These are phyloP conservation scores for Bidens hawaiensis DNA, from an alignment of 140 eudicot genomes.

Conservation along the genomic window DNA sequence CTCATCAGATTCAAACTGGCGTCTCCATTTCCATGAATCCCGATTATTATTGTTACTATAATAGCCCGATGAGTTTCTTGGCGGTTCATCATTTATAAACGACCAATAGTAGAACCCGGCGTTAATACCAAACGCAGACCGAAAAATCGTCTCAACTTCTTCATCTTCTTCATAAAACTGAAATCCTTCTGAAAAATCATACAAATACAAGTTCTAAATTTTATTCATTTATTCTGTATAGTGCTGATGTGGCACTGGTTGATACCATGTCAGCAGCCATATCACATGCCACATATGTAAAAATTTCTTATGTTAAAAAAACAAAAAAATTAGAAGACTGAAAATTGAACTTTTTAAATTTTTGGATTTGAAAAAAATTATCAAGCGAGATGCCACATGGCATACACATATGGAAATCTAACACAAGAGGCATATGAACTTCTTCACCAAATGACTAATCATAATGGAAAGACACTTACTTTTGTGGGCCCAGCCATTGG, in stretches of 20 bases:
- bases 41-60: constrained; percentile 21
- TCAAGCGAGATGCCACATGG: background rate
- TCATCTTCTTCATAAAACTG: constrained; percentile 58
- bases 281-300: too few species aligned
- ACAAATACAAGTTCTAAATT: background rate
- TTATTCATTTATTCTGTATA: too few species aligned
- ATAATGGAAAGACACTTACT: constrained; percentile 35
- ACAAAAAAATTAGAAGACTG: background rate
- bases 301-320: too few species aligned
- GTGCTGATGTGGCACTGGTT: background rate
- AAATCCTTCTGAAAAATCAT: constrained; percentile 22
- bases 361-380: background rate
- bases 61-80: constrained; percentile 48
- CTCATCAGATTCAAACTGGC: constrained; percentile 33
- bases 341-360: background rate
- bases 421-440: constrained; percentile 1
- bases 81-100: constrained; percentile 55
- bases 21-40: constrained; percentile 41
- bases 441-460: background rate
- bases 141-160: constrained; percentile 64
- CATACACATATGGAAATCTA: background rate
- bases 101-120: constrained; percentile 54
- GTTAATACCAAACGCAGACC: constrained; percentile 65
- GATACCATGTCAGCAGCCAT: background rate
- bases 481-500: constrained; percentile 28